Conservation (phyloP, 768 basidiomycete species). For the Rhodotorula sphaerocarpa region DNA sequence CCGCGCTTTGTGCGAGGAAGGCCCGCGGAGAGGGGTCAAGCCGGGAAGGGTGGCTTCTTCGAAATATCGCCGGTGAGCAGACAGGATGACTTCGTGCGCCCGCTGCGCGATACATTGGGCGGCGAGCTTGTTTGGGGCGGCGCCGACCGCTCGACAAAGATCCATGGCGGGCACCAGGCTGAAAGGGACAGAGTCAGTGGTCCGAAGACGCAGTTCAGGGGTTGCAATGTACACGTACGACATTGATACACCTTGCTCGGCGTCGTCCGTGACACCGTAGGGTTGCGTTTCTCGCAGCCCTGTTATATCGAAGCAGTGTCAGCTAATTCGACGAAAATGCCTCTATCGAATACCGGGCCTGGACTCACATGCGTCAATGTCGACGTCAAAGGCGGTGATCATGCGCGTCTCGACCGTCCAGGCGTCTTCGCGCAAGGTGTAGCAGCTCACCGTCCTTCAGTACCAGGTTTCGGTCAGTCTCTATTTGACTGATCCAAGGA, state of each 20-base stretch:
- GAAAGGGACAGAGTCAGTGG: too few relatives aligned
- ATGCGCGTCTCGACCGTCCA: neutral
- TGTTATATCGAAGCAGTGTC: neutral
- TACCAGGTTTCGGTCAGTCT: too few relatives aligned
- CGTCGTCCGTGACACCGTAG: conserved; percentile 23
- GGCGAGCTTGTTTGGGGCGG: too few relatives aligned
- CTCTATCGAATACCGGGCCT: too few relatives aligned
- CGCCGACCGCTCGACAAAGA: too few relatives aligned
- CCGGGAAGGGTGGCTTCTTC: too few relatives aligned
- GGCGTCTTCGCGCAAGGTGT: conserved; percentile 7
- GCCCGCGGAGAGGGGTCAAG: neutral
- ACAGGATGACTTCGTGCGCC: too few relatives aligned
- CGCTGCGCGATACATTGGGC: too few relatives aligned
- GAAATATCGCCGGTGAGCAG: too few relatives aligned
- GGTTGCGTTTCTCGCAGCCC: conserved; percentile 22
- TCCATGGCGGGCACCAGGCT: too few relatives aligned
- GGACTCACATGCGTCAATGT: conserved; percentile 1
- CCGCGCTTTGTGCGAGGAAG: neutral
- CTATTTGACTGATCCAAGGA: too few relatives aligned
- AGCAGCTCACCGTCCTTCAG: too few relatives aligned
- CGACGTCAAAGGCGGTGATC: neutral
- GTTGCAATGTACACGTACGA: neutral
- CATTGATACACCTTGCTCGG: conserved; percentile 20
- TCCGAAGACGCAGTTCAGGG: neutral
- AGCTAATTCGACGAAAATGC: neutral